phyloP scores from a whole-genome alignment of 495 filamentous ascomycete genomes.

The Neurospora sp. region DNA sequence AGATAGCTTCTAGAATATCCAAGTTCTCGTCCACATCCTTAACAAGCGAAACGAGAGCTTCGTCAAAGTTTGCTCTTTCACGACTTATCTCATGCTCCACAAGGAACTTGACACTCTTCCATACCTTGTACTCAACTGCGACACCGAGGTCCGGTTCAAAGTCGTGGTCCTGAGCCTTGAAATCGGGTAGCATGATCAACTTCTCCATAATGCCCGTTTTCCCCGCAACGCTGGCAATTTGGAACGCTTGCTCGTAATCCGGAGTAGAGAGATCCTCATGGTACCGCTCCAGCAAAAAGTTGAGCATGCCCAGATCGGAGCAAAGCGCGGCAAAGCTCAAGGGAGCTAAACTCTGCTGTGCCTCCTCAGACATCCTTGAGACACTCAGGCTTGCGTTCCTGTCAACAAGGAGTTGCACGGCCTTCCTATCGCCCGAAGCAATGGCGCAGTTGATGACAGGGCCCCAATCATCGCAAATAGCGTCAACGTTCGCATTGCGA shows the following conservation, averaged over 20 bases:
- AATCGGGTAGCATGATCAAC: neutral
- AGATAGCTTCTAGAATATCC: neutral
- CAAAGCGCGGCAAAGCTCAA: conserved; percentile 15
- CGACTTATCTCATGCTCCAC: neutral
- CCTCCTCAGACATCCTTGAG: conserved; percentile 11
- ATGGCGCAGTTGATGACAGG: conserved; percentile 26
- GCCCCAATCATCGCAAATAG: conserved; percentile 6
- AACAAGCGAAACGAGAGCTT: neutral
- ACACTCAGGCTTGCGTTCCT: neutral
- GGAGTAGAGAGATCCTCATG: neutral
- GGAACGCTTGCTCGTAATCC: neutral
- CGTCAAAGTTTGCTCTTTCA: neutral
- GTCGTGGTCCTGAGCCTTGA: neutral
- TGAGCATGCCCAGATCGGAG: conserved; percentile 23
- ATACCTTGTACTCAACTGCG: neutral
- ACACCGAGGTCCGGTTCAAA: neutral
- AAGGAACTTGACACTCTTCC: neutral
- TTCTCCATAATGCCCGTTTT: neutral
- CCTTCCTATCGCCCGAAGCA: conserved; percentile 18
- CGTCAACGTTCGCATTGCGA: conserved; percentile 22
- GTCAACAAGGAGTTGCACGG: conserved; percentile 22
- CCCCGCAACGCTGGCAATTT: neutral
- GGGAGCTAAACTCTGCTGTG: conserved; percentile 1
- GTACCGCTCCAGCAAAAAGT: neutral
- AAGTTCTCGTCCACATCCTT: neutral